Evolutionary conservation across 2,329 filamentous ascomycete species (phyloP), one percentile per base, ranked within the genome.

Genomic region (Aspergillus brunneoviolaceus): DNA sequence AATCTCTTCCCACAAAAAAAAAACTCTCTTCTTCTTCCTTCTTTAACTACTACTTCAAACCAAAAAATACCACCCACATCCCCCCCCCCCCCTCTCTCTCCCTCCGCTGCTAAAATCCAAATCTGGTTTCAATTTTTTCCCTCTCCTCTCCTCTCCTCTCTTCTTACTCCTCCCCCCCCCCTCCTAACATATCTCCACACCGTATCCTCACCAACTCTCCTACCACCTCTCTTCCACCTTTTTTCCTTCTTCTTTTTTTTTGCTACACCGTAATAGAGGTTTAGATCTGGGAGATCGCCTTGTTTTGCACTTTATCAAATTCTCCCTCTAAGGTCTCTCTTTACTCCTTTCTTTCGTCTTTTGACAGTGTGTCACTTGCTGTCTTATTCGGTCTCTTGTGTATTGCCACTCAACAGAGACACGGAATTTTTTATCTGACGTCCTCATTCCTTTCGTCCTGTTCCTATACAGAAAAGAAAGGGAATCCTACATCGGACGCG

Each of bases 351-450:
- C 58, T 60, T 66, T 45, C 39, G 39, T 45, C 39, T 61, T 61
- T 61, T 67, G 63, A 70, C 68, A 67, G 60, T 65, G 67, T 63
- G 68, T 68, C 61, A 63, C 62, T 69, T 63, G 66, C 69, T 66
- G 70, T 72, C 65, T 68, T 66, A 70, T 69, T 69, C 66, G 62
- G 60, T 63, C 65, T 59, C 60, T 48, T 63, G 55, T 60, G 60
- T 63, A 62, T 67, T 64, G 67, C 61, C 65, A 63, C 65, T 63
- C 49, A 53, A 65, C 62, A 64, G 64, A 67, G 61, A 64, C 54
- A 57, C 59, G 54, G 55, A 62, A 57, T 61, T 64, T 65, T 61
- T 60, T 53, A 58, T 65, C 64, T 69, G 60, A 65, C 64, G 64
- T 67, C 57, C 61, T 60, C 56, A 64, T 66, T 71, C 64, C 62